Percentiles rank a stretch among this genome's conserved stretches.
phyloP scores from a whole-genome alignment of 2,329 filamentous ascomycete genomes.

The Eurotiales sp. region DNA sequence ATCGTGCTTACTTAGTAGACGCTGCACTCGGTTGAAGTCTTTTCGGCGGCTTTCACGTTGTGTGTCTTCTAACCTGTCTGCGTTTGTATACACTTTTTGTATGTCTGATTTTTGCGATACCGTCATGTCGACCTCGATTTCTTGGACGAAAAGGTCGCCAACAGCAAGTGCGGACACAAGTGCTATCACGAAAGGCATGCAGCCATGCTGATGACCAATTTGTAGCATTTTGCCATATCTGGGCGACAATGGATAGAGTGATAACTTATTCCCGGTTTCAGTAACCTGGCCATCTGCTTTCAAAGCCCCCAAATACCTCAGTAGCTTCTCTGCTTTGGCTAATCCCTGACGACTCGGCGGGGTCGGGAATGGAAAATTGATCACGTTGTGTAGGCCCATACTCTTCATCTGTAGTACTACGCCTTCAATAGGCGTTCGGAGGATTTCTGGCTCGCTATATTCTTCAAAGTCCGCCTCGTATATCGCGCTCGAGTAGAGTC shows the following conservation, averaged over 20 bases:
- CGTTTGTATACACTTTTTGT: slow-evolving; percentile 52
- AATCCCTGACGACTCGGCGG: slow-evolving; percentile 74
- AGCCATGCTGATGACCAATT: slow-evolving; percentile 76
- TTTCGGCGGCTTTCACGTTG: slow-evolving; percentile 62
- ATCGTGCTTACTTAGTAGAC: slow-evolving; percentile 75
- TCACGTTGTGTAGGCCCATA: slow-evolving; percentile 85
- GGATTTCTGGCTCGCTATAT: slow-evolving; percentile 82
- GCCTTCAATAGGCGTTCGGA: slow-evolving; percentile 87
- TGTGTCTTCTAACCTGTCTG: slow-evolving; percentile 69
- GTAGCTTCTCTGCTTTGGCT: slow-evolving; percentile 76
- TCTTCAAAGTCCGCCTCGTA: slow-evolving; percentile 82
- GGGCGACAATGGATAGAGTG: slow-evolving; percentile 84
- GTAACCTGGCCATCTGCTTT: slow-evolving; percentile 71
- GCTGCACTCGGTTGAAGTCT: slow-evolving; percentile 68
- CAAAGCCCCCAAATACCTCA: slow-evolving; percentile 81
- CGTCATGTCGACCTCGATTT: slow-evolving; percentile 68
- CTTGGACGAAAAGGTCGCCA: slow-evolving; percentile 79
- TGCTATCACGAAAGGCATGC: slow-evolving; percentile 80
- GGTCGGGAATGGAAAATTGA: slow-evolving; percentile 95
- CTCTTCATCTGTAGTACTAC: slow-evolving; percentile 91
- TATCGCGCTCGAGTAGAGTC: slow-evolving; percentile 89
- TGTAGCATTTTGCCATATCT: slow-evolving; percentile 89
- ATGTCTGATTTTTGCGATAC: slow-evolving; percentile 41
- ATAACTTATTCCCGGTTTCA: slow-evolving; percentile 73
- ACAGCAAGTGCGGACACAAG: slow-evolving; percentile 85